Conservation (phyloP, 306 rosid species). For the Mucuna pruriens region DNA sequence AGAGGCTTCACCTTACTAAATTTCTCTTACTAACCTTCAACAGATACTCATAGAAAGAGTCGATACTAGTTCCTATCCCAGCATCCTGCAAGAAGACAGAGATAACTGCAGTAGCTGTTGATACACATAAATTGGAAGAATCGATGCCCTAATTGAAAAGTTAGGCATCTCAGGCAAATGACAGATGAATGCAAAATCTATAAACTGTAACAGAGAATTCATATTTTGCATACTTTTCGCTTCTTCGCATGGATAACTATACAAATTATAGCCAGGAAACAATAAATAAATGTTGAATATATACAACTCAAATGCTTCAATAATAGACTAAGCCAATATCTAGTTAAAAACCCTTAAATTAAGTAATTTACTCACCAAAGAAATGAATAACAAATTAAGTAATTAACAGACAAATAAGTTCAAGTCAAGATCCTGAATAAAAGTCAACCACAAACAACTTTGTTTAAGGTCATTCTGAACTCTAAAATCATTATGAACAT, state of each 20-base stretch:
- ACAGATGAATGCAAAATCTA: conserved; percentile 2
- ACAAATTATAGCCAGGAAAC: neutral
- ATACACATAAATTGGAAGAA: conserved; percentile 3
- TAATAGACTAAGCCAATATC: neutral
- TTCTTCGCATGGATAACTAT: conserved; percentile 4
- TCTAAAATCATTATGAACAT: neutral
- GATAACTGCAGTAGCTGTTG: conserved; percentile 21
- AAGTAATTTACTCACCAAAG: neutral
- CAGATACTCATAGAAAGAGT: conserved; percentile 94
- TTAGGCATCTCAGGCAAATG: neutral
- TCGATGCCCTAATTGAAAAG: neutral
- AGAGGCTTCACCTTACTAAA: conserved; percentile 37
- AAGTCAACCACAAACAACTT: conserved; percentile 1
- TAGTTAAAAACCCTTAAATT: neutral
- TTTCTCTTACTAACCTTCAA: conserved; percentile 74
- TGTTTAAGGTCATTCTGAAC: neutral
- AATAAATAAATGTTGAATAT: neutral
- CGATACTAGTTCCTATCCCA: conserved; percentile 98
- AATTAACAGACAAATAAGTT: neutral
- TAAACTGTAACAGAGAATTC: neutral
- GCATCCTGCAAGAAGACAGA: conserved; percentile 80
- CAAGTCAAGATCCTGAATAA: neutral
- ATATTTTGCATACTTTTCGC: neutral
- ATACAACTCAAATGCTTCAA: neutral
- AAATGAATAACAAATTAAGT: neutral